Percentiles rank a stretch among this genome's conserved stretches.
Evolutionary conservation across 2,329 filamentous ascomycete genomes (phyloP).

Genomic region (Fusarium mangiferae): DNA sequence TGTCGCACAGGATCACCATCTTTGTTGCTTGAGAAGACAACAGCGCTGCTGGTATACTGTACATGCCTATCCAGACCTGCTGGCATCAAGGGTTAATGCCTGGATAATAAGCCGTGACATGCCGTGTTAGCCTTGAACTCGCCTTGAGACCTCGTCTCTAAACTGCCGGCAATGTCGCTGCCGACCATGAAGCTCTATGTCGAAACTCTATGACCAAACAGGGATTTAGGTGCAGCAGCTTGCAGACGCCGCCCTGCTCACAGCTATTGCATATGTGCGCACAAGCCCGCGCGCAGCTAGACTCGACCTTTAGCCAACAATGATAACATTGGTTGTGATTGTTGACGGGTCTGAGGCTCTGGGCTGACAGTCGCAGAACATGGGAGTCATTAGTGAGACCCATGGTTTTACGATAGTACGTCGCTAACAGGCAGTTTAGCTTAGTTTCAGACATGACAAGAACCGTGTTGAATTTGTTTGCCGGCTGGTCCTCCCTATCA

Average conservation of each 20-base stretch:
- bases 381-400: constrained; percentile 27
- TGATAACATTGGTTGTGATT: constrained; percentile 12
- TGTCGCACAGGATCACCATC: constrained; percentile 5
- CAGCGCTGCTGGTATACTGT: neutral
- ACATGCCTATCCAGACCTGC: neutral
- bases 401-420: neutral
- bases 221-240: constrained; percentile 23
- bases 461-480: neutral
- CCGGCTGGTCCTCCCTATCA: neutral
- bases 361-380: constrained; percentile 40
- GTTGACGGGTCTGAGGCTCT: constrained; percentile 37
- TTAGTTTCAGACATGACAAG: constrained; percentile 11
- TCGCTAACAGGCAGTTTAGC: constrained; percentile 4
- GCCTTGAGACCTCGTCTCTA: neutral
- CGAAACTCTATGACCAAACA: constrained; percentile 31
- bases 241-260: constrained; percentile 16
- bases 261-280: constrained; percentile 26
- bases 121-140: neutral
- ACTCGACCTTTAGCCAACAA: constrained; percentile 8
- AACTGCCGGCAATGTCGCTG: constrained; percentile 18
- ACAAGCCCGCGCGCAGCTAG: constrained; percentile 8
- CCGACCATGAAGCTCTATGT: constrained; percentile 12
- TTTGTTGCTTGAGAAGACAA: neutral
- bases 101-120: neutral
- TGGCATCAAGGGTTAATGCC: constrained; percentile 1